Evolutionary conservation across 192 early-diverging fungal genomes (phyloP).

Genomic region (Gonapodya sp.): DNA sequence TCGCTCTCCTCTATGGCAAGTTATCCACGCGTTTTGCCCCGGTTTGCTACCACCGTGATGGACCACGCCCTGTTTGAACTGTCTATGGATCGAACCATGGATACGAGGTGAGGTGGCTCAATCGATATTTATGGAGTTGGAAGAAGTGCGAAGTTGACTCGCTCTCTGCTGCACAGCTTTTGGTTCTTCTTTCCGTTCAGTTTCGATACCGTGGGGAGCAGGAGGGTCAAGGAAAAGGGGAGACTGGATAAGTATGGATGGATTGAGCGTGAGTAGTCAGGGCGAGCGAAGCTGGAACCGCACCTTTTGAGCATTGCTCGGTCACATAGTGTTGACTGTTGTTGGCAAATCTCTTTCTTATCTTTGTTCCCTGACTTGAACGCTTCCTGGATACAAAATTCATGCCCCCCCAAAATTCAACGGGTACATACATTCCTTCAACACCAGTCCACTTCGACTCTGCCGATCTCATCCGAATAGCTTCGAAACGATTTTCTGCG

Average conservation of each 20-base stretch:
- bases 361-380: no score
- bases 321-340: no score
- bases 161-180: background rate
- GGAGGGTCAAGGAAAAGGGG: background rate
- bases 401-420: no score
- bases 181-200: background rate
- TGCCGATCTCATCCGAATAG: no score
- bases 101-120: background rate
- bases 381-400: no score
- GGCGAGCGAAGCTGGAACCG: no score
- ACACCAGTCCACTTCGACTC: no score
- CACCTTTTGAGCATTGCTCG: no score
- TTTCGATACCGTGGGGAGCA: background rate
- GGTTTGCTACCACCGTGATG: background rate
- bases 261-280: background rate
- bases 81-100: background rate
- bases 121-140: background rate
- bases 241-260: background rate
- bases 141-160: background rate
- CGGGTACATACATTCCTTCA: no score
- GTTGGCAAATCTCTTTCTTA: no score
- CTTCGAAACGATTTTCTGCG: no score
- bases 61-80: conserved; percentile 5
- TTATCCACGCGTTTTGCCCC: background rate
- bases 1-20: background rate